Percentiles rank a stretch among this genome's conserved stretches.
Evolutionary conservation across 2,329 filamentous ascomycete genomes (phyloP).

Genomic region (Triangularia verruculosa): DNA sequence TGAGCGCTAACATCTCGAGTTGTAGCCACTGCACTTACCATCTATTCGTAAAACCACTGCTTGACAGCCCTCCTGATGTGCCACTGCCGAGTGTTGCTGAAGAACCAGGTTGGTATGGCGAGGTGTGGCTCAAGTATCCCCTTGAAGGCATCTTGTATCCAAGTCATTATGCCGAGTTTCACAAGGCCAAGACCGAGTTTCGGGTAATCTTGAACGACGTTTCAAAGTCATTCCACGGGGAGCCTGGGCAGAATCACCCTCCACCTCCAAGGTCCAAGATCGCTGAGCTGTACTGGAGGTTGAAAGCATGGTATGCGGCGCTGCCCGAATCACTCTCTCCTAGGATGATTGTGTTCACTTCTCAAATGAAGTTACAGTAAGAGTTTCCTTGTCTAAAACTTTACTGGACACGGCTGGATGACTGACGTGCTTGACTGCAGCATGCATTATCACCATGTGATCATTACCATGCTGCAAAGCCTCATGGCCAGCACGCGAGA

Average conservation of each 20-base stretch:
- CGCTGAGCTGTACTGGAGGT: constrained; percentile 1
- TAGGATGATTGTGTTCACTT: constrained; percentile 25
- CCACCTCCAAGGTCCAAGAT: neutral
- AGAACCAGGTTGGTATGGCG: constrained; percentile 34
- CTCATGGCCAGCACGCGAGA: neutral
- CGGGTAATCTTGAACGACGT: constrained; percentile 37
- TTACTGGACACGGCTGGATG: neutral
- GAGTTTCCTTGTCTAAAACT: neutral
- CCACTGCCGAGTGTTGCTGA: constrained; percentile 31
- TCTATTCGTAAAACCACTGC: constrained; percentile 22
- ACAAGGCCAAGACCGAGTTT: constrained; percentile 31
- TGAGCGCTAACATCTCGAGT: neutral
- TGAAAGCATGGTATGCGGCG: constrained; percentile 13
- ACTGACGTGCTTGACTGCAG: neutral
- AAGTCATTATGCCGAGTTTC: constrained; percentile 30
- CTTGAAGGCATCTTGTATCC: constrained; percentile 23
- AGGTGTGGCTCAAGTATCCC: constrained; percentile 39
- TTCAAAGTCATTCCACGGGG: neutral
- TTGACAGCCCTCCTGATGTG: constrained; percentile 32
- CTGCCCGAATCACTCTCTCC: constrained; percentile 25
- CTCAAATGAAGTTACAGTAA: constrained; percentile 26
- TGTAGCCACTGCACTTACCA: neutral
- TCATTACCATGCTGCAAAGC: constrained; percentile 28
- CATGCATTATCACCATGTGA: constrained; percentile 19
- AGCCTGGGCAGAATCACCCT: neutral